A percentile compares a stretch with the other conserved stretches of the same genome.
phyloP scores from a whole-genome alignment of 164 flowering plant genomes.

The Annona cherimola region DNA sequence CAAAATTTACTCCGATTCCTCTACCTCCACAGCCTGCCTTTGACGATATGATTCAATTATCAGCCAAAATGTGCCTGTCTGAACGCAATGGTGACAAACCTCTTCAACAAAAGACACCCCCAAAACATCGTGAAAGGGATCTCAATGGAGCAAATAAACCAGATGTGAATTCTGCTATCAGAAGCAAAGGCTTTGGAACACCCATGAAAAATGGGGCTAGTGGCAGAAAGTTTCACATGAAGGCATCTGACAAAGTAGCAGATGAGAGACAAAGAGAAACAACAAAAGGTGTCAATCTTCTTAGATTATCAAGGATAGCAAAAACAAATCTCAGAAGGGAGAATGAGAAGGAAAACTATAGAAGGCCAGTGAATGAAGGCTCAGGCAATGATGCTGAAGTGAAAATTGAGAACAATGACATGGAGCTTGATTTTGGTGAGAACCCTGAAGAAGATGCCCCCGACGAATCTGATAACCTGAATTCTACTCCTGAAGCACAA shows the following conservation, averaged over 20 bases:
- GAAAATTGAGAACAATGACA: constrained; percentile 86
- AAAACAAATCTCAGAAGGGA: constrained; percentile 83
- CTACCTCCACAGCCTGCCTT: constrained; percentile 95
- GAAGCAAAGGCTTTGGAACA: constrained; percentile 46
- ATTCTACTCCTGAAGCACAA: constrained; percentile 34
- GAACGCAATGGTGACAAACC: constrained; percentile 77
- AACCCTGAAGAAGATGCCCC: constrained; percentile 63
- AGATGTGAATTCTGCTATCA: constrained; percentile 51
- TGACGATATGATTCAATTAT: constrained; percentile 53
- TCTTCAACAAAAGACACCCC: constrained; percentile 54
- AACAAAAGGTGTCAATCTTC: constrained; percentile 64
- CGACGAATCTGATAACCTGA: constrained; percentile 60
- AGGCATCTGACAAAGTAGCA: constrained; percentile 39
- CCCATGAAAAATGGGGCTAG: constrained; percentile 50
- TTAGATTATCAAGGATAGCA: constrained; percentile 93
- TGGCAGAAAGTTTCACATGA: constrained; percentile 53
- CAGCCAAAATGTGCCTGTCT: constrained; percentile 54
- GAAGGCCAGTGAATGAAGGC: constrained; percentile 66
- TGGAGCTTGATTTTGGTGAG: constrained; percentile 99
- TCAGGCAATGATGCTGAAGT: constrained; percentile 81
- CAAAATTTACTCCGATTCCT: constrained; percentile 43
- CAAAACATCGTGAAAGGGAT: constrained; percentile 53
- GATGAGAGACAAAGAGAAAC: constrained; percentile 64
- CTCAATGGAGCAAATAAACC: constrained; percentile 37
- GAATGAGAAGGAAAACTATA: constrained; percentile 94